These are phyloP conservation scores for Chenopodium album DNA, from an alignment of 148 eudicot genomes.

Conservation along the genomic window DNA sequence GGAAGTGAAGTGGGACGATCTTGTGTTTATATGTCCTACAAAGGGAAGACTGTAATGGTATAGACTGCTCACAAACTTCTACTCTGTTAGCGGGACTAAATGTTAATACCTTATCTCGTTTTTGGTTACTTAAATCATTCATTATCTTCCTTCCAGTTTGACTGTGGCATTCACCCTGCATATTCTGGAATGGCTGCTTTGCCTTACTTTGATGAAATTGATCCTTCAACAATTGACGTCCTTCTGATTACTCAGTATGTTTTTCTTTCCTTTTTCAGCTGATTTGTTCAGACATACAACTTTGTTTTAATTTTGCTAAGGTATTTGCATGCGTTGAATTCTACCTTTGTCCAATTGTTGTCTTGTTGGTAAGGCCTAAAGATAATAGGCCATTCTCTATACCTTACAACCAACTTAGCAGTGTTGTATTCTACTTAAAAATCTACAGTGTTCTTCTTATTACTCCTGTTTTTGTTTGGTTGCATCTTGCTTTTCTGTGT, in stretches of 20 bases:
- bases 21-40: constrained; percentile 78
- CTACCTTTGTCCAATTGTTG: not conserved
- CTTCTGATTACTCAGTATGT: constrained; percentile 89
- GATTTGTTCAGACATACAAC: not conserved
- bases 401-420: not conserved
- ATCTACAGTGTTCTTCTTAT: not conserved
- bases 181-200: constrained; percentile 94
- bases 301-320: not conserved
- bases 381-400: not conserved
- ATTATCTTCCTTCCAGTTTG: constrained; percentile 50
- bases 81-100: not conserved
- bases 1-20: constrained; percentile 96
- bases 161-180: constrained; percentile 95
- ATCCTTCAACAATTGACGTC: constrained; percentile 82
- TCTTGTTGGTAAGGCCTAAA: not conserved
- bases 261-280: not conserved
- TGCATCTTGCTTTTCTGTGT: too few species aligned
- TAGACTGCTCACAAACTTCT: not conserved
- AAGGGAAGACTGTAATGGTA: constrained; percentile 86
- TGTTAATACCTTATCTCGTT: not conserved
- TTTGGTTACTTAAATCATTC: too few species aligned
- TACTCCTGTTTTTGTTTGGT: too few species aligned
- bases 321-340: not conserved
- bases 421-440: not conserved
- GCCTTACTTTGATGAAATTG: constrained; percentile 96